Base-by-base conservation (phyloP, 805 yeast species). In the Lachancea lanzarotensis region DNA sequence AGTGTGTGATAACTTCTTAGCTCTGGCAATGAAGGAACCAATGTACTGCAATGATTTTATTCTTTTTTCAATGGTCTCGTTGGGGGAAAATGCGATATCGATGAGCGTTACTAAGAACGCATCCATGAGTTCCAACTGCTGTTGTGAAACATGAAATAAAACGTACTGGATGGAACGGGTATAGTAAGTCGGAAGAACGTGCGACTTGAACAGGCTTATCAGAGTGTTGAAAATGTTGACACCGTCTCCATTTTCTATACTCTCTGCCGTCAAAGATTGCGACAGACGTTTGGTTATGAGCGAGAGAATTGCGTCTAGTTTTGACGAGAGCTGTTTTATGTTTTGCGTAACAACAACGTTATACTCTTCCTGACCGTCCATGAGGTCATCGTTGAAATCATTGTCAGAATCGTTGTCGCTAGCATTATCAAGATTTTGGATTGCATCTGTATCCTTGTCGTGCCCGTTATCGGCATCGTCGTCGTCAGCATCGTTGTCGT, bases 31-130 rank as follows among this genome's bases (percentile, higher is more conserved):
- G 58, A 81, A 91, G 2, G 96, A 87, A 1, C 96, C 82, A 45
- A 91, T 73, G 61, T 93, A 91, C 65, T 93, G 98, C 75, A 90
- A 76, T 2, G 96, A 84, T 68, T 90, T 90, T 52, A 88, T 79
- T 53, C 95, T 76, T 52, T 80, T 82, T 45, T 86, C 91, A 31
- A 80, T 68, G 20, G 79, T 75, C 60, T 84, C 89, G 36, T 71
- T 69, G 9, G 81, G 74, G 42, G 81, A 76, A 61, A 93, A 82
- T 2, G 95, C 87, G 33, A 84, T 76, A 58, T 91, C 97, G 36
- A 91, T 80, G 52, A 93, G 70, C 34, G 84, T 71, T 2, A 85
- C 95, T 53, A 91, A 66, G 60, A 79, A 91, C 11, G 95, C 83
- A 54, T 91, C 98, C 59, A 86, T 78, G 47, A 91, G 71, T 56